These are phyloP conservation scores for Chlorella sp. DNA, from an alignment of 139 green algal genomes.

Conservation along the genomic window DNA sequence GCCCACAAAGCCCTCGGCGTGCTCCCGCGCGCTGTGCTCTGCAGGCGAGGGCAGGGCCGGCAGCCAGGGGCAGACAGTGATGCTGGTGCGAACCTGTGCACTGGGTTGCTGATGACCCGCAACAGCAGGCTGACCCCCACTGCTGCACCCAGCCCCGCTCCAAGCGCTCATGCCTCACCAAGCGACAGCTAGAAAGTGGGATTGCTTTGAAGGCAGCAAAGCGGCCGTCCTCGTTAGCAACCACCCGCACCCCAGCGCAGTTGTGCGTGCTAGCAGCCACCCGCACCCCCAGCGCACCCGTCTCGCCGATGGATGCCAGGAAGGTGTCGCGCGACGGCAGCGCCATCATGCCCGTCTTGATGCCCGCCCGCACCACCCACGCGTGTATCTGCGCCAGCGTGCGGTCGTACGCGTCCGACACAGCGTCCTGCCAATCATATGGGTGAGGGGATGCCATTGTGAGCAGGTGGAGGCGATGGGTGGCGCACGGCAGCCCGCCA, in stretches of 20 bases:
- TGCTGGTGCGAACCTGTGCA: background rate
- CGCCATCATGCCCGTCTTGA: slow-evolving; percentile 70
- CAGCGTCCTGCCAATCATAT: background rate
- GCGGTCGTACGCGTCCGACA: slow-evolving; percentile 54
- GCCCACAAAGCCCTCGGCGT: slow-evolving; percentile 45
- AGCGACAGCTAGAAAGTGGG: background rate
- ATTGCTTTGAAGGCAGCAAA: too few relatives aligned
- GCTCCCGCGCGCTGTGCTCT: slow-evolving; percentile 44
- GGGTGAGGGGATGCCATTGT: too few relatives aligned
- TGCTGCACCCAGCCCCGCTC: too few relatives aligned
- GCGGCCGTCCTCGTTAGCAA: background rate
- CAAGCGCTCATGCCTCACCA: background rate
- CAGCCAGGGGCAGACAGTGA: background rate
- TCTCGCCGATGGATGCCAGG: slow-evolving; percentile 60
- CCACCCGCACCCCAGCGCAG: background rate
- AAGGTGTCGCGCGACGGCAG: slow-evolving; percentile 63
- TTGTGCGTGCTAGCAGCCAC: background rate
- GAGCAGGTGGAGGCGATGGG: too few relatives aligned
- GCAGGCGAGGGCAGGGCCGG: background rate
- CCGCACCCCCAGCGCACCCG: slow-evolving; percentile 23
- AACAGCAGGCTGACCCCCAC: background rate
- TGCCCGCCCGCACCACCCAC: slow-evolving; percentile 60
- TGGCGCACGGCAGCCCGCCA: too few relatives aligned
- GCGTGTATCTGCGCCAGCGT: slow-evolving; percentile 65
- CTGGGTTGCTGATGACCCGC: background rate